Evolutionary conservation across 2,329 filamentous ascomycete genomes (phyloP).

Genomic region (Mycocentrospora acerina): DNA sequence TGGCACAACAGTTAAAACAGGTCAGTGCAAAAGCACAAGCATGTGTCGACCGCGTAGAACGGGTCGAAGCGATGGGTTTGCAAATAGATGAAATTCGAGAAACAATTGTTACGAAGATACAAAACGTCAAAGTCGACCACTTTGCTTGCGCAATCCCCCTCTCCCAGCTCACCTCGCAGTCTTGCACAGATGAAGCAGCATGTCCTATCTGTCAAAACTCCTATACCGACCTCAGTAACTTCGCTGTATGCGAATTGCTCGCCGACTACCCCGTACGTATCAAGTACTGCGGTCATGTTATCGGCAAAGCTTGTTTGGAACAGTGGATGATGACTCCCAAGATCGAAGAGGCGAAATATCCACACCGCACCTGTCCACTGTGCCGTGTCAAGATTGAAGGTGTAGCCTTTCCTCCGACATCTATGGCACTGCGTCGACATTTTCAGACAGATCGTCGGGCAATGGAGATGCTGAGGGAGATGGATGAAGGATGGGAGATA

Average conservation of each 20-base stretch:
- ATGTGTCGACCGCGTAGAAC: slow-evolving; percentile 3
- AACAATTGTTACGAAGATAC: slow-evolving; percentile 4
- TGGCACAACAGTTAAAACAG: slow-evolving; percentile 6
- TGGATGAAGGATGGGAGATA: slow-evolving; percentile 12
- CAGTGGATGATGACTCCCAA: slow-evolving; percentile 25
- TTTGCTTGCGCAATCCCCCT: slow-evolving; percentile 25
- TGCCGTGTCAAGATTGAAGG: slow-evolving; percentile 22
- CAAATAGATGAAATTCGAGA: slow-evolving; percentile 4
- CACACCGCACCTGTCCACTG: slow-evolving; percentile 21
- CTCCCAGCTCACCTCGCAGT: slow-evolving; percentile 2
- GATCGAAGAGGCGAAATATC: slow-evolving; percentile 20
- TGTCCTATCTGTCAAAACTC: slow-evolving; percentile 23
- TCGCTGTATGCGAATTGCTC: slow-evolving; percentile 12
- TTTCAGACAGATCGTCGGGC: slow-evolving; percentile 7
- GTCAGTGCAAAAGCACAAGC: slow-evolving; percentile 2
- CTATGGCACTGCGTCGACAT: slow-evolving; percentile 5
- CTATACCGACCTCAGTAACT: slow-evolving; percentile 13
- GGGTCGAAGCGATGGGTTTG: not conserved
- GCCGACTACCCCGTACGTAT: slow-evolving; percentile 26
- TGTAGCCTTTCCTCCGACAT: not conserved
- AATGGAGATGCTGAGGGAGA: slow-evolving; percentile 2
- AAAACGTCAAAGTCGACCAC: slow-evolving; percentile 10
- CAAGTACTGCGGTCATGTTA: slow-evolving; percentile 27
- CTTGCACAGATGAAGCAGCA: slow-evolving; percentile 11
- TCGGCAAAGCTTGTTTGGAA: slow-evolving; percentile 26